Base-by-base conservation (phyloP, 2,329 filamentous ascomycete genomes). In the Cryphonectria nitschkei region DNA sequence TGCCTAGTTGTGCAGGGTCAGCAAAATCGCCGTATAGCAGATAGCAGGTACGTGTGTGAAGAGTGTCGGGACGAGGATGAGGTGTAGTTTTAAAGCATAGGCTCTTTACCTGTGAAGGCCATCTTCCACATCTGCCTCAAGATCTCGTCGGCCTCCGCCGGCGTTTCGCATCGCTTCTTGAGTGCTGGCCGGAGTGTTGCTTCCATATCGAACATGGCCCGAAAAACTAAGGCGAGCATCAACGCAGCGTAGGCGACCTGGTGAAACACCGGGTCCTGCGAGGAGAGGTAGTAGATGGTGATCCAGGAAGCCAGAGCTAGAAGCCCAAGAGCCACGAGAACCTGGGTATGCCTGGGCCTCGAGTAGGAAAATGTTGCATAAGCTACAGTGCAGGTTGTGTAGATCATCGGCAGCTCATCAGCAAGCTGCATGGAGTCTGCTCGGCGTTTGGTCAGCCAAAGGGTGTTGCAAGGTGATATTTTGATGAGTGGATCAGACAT, bases 261-360 rank as follows among this genome's bases (percentile, higher is more conserved):
- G 81, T 97, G 94, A 79, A 97, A 97, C 1, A 88, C 84, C 0
- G 94, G 93, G 74, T 97, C 90, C 78, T 95, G 93, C 22, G 94
- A 89, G 73, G 93, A 89, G 77, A 94, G 92, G 80, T 97, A 97
- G 80, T 83, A 83, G 3, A 92, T 84, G 19, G 93, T 96, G 79
- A 97, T 95, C 76, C 90, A 92, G 39, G 86, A 80, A n/a, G 88
- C 84, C 5, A 89, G 56, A 9, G 84, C 92, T 11, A 94, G 83
- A 16, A 86, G 70, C 0, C 84, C 75, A 1, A 88, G 85, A 56
- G 70, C 75, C 43, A 78, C 70, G 46, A 77, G 60, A 67, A 73
- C 26, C 50, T 68, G 64, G 26, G 88, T 84, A 3, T 74, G 75
- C 14, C 78, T 79, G 1, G 89, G 84, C 72, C 86, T 86, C 19